Conservation (phyloP, 306 rosid genomes). For the Sechiopsis laciniata region DNA sequence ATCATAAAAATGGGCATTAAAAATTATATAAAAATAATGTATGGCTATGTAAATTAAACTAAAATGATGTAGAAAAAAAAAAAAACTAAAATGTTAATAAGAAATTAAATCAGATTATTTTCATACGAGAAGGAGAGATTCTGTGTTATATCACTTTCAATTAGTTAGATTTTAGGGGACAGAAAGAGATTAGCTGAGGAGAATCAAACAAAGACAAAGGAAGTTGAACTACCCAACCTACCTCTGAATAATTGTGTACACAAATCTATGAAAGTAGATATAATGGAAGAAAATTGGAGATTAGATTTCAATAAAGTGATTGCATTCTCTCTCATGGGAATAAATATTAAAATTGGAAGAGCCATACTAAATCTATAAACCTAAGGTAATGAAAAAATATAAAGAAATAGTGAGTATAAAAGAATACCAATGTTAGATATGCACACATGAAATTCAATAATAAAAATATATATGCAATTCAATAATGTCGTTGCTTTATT, state of each 20-base stretch:
- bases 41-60: too few relatives aligned
- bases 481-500: too few relatives aligned
- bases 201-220: slow-evolving; percentile 1
- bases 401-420: too few relatives aligned
- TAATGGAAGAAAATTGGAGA: slow-evolving; percentile 6
- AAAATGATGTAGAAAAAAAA: background rate
- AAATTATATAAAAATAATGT: background rate
- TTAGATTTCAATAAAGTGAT: background rate
- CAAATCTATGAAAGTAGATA: slow-evolving; percentile 2
- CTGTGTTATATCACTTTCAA: background rate
- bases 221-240: slow-evolving; percentile 26
- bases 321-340: background rate
- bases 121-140: background rate
- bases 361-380: background rate
- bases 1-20: background rate
- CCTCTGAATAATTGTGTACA: slow-evolving; percentile 31
- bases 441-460: too few relatives aligned
- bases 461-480: too few relatives aligned
- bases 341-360: background rate
- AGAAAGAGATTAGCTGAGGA: background rate
- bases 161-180: slow-evolving; percentile 7
- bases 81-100: background rate
- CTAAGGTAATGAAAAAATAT: too few relatives aligned
- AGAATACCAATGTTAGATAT: too few relatives aligned
- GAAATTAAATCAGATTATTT: background rate